Evolutionary conservation across 2,329 filamentous ascomycete species (phyloP).

Genomic region (Alternaria sp.): DNA sequence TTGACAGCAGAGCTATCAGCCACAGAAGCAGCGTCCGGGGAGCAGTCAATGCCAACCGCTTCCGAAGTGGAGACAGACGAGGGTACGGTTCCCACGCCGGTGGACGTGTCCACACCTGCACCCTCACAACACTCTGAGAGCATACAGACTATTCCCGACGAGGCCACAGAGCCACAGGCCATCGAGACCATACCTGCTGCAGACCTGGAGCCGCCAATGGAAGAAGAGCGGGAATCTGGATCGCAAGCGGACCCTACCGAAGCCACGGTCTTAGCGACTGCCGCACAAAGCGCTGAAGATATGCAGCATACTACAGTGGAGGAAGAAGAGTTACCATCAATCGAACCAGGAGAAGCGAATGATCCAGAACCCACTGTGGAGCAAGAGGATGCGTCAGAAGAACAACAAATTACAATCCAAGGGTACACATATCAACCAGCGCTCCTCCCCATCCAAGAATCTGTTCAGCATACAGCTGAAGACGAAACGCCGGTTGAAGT

Average conservation of each 20-base stretch:
- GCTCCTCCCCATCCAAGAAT: slow-evolving; percentile 1
- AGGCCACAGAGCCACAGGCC: slow-evolving; percentile 7
- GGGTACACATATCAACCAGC: slow-evolving; percentile 4
- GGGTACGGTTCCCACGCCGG: slow-evolving; percentile 25
- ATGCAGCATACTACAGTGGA: neutral
- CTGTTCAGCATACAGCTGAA: neutral
- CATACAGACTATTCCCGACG: slow-evolving; percentile 12
- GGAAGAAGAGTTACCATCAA: slow-evolving; percentile 4
- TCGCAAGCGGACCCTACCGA: slow-evolving; percentile 7
- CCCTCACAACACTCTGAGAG: slow-evolving; percentile 18
- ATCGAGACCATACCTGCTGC: slow-evolving; percentile 9
- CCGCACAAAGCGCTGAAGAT: slow-evolving; percentile 8
- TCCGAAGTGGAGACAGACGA: slow-evolving; percentile 20
- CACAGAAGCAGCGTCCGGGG: slow-evolving; percentile 16
- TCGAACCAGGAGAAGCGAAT: slow-evolving; percentile 12
- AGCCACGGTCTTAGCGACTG: slow-evolving; percentile 4
- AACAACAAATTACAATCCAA: slow-evolving; percentile 6
- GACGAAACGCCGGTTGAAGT: neutral
- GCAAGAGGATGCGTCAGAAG: slow-evolving; percentile 3
- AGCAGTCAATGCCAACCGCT: slow-evolving; percentile 18
- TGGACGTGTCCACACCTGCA: slow-evolving; percentile 30
- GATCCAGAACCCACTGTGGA: slow-evolving; percentile 13
- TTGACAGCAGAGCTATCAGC: slow-evolving; percentile 29
- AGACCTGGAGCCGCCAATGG: slow-evolving; percentile 14
- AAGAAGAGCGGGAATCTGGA: slow-evolving; percentile 7